Evolutionary conservation across 1,139 yeast genomes (phyloP).

Genomic region (Pneumocystis wakefieldiae): DNA sequence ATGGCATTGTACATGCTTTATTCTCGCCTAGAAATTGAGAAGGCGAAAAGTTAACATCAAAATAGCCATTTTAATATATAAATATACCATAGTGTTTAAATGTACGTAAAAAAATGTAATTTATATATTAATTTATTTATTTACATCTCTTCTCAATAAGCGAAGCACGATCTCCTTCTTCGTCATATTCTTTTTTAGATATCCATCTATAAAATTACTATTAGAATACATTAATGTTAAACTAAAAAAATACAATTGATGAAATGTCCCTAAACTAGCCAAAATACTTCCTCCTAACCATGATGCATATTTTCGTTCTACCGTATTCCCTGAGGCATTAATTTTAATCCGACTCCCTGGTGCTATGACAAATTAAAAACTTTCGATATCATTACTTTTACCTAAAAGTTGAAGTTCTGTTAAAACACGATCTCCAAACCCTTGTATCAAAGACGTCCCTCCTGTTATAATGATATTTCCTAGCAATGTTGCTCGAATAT

Average conservation of each 20-base stretch:
- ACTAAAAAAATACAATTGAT: slow-evolving; percentile 33
- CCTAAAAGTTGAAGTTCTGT: slow-evolving; percentile 43
- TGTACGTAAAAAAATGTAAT: not conserved
- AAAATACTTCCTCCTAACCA: slow-evolving; percentile 96
- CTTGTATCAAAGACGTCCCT: slow-evolving; percentile 75
- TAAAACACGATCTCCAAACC: slow-evolving; percentile 66
- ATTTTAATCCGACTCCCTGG: slow-evolving; percentile 89
- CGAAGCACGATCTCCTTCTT: slow-evolving; percentile 50
- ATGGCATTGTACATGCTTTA: slow-evolving; percentile 37
- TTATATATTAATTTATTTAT: slow-evolving; percentile 11
- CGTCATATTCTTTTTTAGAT: slow-evolving; percentile 76
- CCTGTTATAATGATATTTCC: slow-evolving; percentile 89
- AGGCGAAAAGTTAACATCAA: not conserved
- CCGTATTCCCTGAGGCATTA: slow-evolving; percentile 72
- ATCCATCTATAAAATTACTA: slow-evolving; percentile 48
- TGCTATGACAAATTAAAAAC: slow-evolving; percentile 27
- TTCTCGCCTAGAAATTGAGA: not conserved
- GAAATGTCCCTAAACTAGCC: slow-evolving; percentile 88
- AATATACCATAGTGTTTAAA: not conserved
- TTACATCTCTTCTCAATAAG: slow-evolving; percentile 30
- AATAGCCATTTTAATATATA: not conserved
- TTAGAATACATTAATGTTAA: not conserved
- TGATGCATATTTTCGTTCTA: slow-evolving; percentile 70
- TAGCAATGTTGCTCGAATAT: slow-evolving; percentile 75
- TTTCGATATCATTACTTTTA: not conserved